phyloP scores from a whole-genome alignment of 352 stramenopile species.

The Globisporangium parvum region DNA sequence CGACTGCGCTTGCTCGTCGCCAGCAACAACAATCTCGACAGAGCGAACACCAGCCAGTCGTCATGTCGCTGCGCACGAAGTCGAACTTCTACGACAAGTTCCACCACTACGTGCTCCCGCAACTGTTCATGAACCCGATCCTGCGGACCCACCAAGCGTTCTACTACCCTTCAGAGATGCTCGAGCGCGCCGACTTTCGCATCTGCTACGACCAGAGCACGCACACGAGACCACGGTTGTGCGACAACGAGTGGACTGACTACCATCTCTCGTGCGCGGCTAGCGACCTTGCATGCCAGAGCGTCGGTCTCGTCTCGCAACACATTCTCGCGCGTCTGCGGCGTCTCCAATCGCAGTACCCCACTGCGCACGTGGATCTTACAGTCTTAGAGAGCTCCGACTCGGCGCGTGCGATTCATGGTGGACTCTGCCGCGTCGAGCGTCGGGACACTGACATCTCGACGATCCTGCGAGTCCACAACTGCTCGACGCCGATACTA shows the following conservation, averaged over 20 bases:
- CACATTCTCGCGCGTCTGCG: background rate
- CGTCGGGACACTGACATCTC: slow-evolving; percentile 1
- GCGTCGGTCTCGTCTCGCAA: background rate
- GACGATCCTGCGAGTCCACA: slow-evolving; percentile 7
- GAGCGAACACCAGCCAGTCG: background rate
- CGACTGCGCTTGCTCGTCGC: background rate
- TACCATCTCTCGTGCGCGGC: slow-evolving; percentile 1
- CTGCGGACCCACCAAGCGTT: slow-evolving; percentile 3
- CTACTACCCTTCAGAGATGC: slow-evolving; percentile 3
- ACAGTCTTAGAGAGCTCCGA: slow-evolving; percentile 8
- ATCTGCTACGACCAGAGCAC: slow-evolving; percentile 3
- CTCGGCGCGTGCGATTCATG: too few species aligned
- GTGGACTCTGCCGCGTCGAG: background rate
- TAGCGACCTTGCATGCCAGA: background rate
- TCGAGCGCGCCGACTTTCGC: background rate
- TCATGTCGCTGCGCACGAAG: background rate
- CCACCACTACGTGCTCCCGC: slow-evolving; percentile 9
- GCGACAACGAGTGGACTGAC: slow-evolving; percentile 12
- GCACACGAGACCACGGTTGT: slow-evolving; percentile 1
- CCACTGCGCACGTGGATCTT: slow-evolving; percentile 1
- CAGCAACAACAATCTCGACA: background rate
- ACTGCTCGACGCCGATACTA: background rate
- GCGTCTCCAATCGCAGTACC: background rate
- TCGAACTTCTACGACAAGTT: slow-evolving; percentile 3
- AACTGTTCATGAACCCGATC: slow-evolving; percentile 5